Evolutionary conservation across 768 basidiomycete species (phyloP).

Genomic region (Phylloporus sp.): DNA sequence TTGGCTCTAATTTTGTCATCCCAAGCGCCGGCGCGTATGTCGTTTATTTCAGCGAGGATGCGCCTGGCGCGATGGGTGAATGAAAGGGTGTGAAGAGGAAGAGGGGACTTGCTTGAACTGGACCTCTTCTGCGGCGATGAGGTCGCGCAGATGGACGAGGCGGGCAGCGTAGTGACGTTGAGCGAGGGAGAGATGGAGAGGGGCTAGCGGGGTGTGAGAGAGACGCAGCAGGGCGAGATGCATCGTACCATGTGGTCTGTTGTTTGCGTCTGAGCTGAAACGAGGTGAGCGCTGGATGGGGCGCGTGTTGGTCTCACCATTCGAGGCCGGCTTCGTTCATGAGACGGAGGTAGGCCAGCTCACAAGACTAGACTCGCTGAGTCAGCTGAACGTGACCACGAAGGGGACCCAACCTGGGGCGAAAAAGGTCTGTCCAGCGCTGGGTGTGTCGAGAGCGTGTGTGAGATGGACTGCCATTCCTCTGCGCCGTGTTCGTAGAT

Average conservation of each 20-base stretch:
- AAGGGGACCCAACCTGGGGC: slow-evolving; percentile 47
- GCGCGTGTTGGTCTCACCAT: slow-evolving; percentile 44
- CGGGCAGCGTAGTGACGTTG: slow-evolving; percentile 69
- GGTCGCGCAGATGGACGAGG: slow-evolving; percentile 62
- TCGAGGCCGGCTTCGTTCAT: slow-evolving; percentile 66
- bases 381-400: slow-evolving; percentile 12
- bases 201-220: slow-evolving; percentile 41
- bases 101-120: slow-evolving; percentile 61
- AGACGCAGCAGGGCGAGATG: background rate
- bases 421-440: slow-evolving; percentile 64
- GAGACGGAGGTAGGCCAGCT: slow-evolving; percentile 57
- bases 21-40: slow-evolving; percentile 64
- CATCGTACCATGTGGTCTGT: slow-evolving; percentile 48
- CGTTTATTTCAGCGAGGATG: slow-evolving; percentile 69
- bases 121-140: slow-evolving; percentile 67
- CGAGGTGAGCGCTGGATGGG: slow-evolving; percentile 4
- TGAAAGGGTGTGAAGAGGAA: background rate
- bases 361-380: slow-evolving; percentile 53
- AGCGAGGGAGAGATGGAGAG: slow-evolving; percentile 62
- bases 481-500: slow-evolving; percentile 75
- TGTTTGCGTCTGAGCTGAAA: slow-evolving; percentile 45
- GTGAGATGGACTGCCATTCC: slow-evolving; percentile 64
- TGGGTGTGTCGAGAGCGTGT: slow-evolving; percentile 65
- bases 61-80: slow-evolving; percentile 35
- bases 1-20: slow-evolving; percentile 46